Percentiles rank a stretch among this genome's conserved stretches.
These are phyloP conservation scores for Phyllosticta citribraziliensis DNA, from an alignment of 2,329 filamentous ascomycete species.

Conservation along the genomic window DNA sequence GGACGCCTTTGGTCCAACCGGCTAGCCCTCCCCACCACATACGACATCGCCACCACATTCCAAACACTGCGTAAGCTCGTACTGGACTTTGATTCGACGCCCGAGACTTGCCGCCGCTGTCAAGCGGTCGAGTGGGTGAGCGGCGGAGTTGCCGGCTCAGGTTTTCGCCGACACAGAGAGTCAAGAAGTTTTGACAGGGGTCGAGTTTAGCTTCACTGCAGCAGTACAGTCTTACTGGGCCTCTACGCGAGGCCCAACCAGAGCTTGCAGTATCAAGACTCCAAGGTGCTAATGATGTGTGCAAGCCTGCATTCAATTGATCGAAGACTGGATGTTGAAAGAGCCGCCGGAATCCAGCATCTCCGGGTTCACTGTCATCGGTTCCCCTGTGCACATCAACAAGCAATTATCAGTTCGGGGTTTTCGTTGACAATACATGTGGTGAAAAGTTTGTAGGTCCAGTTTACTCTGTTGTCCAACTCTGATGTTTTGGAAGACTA, in stretches of 20 bases:
- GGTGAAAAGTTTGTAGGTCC: neutral
- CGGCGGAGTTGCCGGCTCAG: neutral
- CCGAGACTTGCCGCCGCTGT: too few relatives aligned
- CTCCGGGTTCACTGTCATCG: too few relatives aligned
- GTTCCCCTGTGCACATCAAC: too few relatives aligned
- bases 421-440: neutral
- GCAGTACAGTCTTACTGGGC: neutral
- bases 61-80: neutral
- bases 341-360: too few relatives aligned
- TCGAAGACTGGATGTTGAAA: too few relatives aligned
- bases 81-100: neutral
- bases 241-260: neutral
- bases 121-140: neutral
- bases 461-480: neutral
- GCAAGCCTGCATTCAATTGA: too few relatives aligned
- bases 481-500: neutral
- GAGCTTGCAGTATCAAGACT: neutral
- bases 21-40: neutral
- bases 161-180: neutral
- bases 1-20: neutral
- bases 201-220: neutral
- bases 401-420: too few relatives aligned
- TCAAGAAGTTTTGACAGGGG: neutral
- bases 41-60: neutral
- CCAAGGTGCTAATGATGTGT: neutral